phyloP scores from a whole-genome alignment of 768 basidiomycete species.

The Pleurotus platypus region DNA sequence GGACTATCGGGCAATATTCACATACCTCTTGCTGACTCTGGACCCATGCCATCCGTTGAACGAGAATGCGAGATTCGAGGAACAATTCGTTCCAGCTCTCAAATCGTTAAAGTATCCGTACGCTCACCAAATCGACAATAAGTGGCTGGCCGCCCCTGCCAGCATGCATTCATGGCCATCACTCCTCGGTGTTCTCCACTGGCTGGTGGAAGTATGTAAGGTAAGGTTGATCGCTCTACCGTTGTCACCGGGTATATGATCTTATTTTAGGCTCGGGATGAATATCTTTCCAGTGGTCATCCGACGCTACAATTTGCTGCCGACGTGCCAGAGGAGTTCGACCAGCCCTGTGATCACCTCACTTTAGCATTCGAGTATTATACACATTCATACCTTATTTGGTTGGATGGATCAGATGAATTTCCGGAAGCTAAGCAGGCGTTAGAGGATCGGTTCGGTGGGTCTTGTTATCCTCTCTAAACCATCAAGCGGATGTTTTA shows the following conservation, averaged over 20 bases:
- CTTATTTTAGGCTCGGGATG: conserved; percentile 14
- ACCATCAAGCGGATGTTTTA: conserved; percentile 7
- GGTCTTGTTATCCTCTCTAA: conserved; percentile 12
- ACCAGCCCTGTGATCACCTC: conserved; percentile 67
- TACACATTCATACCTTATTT: conserved; percentile 60
- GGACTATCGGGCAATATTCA: conserved; percentile 84
- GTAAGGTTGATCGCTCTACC: conserved; percentile 37
- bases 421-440: conserved; percentile 67
- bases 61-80: conserved; percentile 57
- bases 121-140: conserved; percentile 72
- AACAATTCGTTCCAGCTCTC: conserved; percentile 76
- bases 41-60: conserved; percentile 67
- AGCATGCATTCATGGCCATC: conserved; percentile 92
- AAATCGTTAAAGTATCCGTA: conserved; percentile 82
- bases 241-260: neutral
- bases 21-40: conserved; percentile 65
- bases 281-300: conserved; percentile 60
- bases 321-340: conserved; percentile 71
- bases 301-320: conserved; percentile 62
- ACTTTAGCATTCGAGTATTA: conserved; percentile 78
- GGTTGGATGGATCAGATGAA: conserved; percentile 64
- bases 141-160: conserved; percentile 85
- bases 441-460: conserved; percentile 78
- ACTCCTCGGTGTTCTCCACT: conserved; percentile 84
- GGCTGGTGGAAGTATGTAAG: conserved; percentile 85